Evolutionary conservation across 2,329 filamentous ascomycete species (phyloP).

Genomic region (Herpotrichia juniperi): DNA sequence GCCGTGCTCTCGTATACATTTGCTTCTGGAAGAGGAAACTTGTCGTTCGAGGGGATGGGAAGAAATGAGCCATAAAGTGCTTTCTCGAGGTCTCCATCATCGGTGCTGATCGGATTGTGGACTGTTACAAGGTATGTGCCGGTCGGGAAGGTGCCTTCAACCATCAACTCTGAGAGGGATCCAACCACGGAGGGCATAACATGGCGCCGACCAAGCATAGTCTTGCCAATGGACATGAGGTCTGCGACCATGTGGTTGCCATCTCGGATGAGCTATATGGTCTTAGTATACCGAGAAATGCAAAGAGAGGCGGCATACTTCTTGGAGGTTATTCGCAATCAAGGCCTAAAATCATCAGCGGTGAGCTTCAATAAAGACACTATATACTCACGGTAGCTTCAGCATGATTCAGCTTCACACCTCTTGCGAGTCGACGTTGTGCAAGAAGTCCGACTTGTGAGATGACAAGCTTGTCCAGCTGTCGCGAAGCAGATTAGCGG

Average conservation of each 20-base stretch:
- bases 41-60: slow-evolving; percentile 71
- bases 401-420: slow-evolving; percentile 85
- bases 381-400: slow-evolving; percentile 73
- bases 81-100: slow-evolving; percentile 84
- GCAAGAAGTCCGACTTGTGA: slow-evolving; percentile 87
- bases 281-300: slow-evolving; percentile 25
- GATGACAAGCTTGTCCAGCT: slow-evolving; percentile 97
- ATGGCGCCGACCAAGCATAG: slow-evolving; percentile 91
- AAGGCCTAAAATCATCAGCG: slow-evolving; percentile 64
- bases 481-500: slow-evolving; percentile 29
- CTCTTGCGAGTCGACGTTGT: slow-evolving; percentile 84
- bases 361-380: background rate
- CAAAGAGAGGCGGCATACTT: slow-evolving; percentile 56
- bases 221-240: slow-evolving; percentile 89
- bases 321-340: slow-evolving; percentile 88
- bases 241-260: slow-evolving; percentile 89
- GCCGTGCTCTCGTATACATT: slow-evolving; percentile 70
- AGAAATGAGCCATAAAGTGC: slow-evolving; percentile 92
- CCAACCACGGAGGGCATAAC: slow-evolving; percentile 82
- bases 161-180: slow-evolving; percentile 83
- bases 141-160: slow-evolving; percentile 90
- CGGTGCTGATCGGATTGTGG: slow-evolving; percentile 83
- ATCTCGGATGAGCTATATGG: slow-evolving; percentile 82
- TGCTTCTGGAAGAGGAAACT: slow-evolving; percentile 70
- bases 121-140: slow-evolving; percentile 96